phyloP scores from a whole-genome alignment of 176 grass and related monocot species.

The Dendrocalamus sinicus region DNA sequence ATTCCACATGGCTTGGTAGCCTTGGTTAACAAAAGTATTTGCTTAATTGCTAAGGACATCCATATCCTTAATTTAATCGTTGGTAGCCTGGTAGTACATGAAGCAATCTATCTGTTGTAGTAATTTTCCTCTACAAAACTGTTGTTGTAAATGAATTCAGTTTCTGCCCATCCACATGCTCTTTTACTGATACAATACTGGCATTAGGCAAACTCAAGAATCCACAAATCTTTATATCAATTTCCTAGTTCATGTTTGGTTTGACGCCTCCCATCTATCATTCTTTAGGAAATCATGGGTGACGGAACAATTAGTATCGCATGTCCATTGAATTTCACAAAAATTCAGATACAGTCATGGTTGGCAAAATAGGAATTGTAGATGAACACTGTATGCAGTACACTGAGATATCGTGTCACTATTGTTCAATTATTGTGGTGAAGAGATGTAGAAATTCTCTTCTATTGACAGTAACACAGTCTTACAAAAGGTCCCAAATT shows the following conservation, averaged over 20 bases:
- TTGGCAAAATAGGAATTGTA: not conserved
- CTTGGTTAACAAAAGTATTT: not conserved
- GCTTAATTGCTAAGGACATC: slow-evolving; percentile 20
- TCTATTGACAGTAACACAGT: slow-evolving; percentile 15
- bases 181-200: not conserved
- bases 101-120: not conserved
- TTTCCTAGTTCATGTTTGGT: not conserved
- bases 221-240: not conserved
- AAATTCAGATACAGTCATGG: not conserved
- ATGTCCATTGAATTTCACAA: not conserved
- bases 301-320: not conserved
- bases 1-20: not conserved
- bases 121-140: not conserved
- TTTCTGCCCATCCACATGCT: not conserved
- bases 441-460: slow-evolving; percentile 20
- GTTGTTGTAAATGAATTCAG: not conserved
- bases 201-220: not conserved
- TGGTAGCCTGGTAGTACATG: not conserved
- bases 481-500: slow-evolving; percentile 12
- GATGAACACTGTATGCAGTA: not conserved
- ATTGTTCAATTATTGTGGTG: slow-evolving; percentile 8
- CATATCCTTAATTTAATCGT: not conserved
- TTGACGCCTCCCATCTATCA: not conserved
- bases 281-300: not conserved
- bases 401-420: not conserved